A percentile compares a stretch with the other conserved stretches of the same genome.
Conservation (phyloP, 2,329 filamentous ascomycete species). For the Mycosphaerella sp. region DNA sequence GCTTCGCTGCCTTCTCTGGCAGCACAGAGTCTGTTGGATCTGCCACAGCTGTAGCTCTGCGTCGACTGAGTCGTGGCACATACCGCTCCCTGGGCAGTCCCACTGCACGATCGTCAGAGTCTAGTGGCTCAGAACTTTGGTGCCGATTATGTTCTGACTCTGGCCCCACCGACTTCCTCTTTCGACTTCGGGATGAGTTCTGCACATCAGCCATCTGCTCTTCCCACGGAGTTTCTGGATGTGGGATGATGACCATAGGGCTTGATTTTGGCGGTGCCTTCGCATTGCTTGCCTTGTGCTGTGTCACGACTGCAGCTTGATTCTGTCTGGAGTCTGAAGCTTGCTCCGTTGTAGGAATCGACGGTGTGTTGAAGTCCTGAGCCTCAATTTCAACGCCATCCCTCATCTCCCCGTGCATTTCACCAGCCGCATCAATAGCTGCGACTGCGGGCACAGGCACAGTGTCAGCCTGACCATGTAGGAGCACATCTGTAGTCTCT, state of each 20-base stretch:
- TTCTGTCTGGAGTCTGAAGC: neutral
- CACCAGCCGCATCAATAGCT: neutral
- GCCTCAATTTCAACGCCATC: neutral
- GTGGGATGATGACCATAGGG: constrained; percentile 17
- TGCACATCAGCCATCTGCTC: constrained; percentile 19
- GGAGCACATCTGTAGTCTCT: neutral
- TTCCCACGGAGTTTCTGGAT: neutral
- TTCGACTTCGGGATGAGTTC: constrained; percentile 18
- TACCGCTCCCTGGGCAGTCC: constrained; percentile 39
- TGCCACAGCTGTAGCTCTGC: constrained; percentile 28
- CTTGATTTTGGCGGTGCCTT: constrained; percentile 16
- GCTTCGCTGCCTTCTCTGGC: constrained; percentile 39
- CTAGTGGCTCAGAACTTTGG: constrained; percentile 21
- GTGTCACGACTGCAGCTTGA: neutral
- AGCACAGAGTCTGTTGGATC: constrained; percentile 31
- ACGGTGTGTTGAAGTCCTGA: neutral
- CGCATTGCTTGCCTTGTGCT: neutral
- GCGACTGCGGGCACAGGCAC: neutral
- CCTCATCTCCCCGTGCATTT: neutral
- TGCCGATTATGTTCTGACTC: constrained; percentile 3
- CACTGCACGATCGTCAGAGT: constrained; percentile 31
- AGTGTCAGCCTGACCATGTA: neutral
- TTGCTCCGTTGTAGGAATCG: neutral
- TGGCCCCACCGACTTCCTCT: constrained; percentile 20
- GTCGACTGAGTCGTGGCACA: constrained; percentile 36